These are phyloP conservation scores for Phytophthora tubulina DNA, from an alignment of 352 stramenopile genomes.

Conservation along the genomic window DNA sequence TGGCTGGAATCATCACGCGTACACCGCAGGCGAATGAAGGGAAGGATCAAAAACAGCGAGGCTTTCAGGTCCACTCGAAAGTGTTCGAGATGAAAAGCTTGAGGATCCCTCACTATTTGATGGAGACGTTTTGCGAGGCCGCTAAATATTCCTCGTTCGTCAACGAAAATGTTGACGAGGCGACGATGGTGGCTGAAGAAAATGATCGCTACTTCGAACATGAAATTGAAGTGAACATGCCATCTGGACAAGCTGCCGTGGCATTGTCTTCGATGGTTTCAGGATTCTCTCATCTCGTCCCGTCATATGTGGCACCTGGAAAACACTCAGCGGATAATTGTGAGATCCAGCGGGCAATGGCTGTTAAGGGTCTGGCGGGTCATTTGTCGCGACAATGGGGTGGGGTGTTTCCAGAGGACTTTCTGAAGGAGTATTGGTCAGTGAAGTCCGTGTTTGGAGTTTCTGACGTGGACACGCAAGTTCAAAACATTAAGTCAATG, in stretches of 20 bases:
- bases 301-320: conserved; percentile 46
- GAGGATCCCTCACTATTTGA: conserved; percentile 67
- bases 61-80: conserved; percentile 76
- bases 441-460: conserved; percentile 65
- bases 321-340: conserved; percentile 15
- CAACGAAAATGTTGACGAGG: conserved; percentile 77
- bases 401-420: conserved; percentile 68
- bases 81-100: conserved; percentile 80
- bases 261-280: conserved; percentile 69
- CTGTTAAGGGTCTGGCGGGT: conserved; percentile 76
- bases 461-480: conserved; percentile 35
- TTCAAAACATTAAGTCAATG: conserved; percentile 36
- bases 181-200: conserved; percentile 45
- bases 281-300: conserved; percentile 49
- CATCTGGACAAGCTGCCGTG: conserved; percentile 56
- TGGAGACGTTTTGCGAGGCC: conserved; percentile 76
- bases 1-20: conserved; percentile 77
- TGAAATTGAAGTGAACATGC: conserved; percentile 65
- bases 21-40: conserved; percentile 53
- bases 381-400: conserved; percentile 64
- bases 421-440: conserved; percentile 77
- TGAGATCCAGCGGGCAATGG: conserved; percentile 45
- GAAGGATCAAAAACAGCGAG: conserved; percentile 72
- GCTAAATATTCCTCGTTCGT: conserved; percentile 80
- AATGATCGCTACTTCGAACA: conserved; percentile 63